These are phyloP conservation scores for Tolypocladium ovalisporum DNA, from an alignment of 2,329 filamentous ascomycete genomes.

Conservation along the genomic window DNA sequence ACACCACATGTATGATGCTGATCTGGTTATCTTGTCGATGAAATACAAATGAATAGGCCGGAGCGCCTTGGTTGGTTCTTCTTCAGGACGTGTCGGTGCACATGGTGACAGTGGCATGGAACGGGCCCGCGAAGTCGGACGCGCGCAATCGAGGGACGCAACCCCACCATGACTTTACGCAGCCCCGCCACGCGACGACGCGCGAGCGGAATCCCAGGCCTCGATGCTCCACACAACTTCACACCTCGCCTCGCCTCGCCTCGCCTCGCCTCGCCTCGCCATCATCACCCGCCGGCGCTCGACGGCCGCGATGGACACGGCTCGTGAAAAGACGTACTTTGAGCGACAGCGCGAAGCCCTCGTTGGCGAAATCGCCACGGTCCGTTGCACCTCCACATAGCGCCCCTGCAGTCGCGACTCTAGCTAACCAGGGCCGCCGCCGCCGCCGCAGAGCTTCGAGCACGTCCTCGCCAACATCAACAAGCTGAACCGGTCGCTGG, in stretches of 20 bases:
- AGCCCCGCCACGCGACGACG: not conserved
- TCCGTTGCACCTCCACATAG: constrained; percentile 21
- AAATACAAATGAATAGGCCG: not conserved
- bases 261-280: constrained; percentile 2
- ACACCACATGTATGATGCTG: not conserved
- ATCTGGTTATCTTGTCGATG: not conserved
- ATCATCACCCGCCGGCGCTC: constrained; percentile 22
- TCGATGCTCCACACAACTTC: not conserved
- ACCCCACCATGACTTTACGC: not conserved
- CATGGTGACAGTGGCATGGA: not conserved
- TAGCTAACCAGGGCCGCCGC: not conserved
- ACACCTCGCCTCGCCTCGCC: not conserved
- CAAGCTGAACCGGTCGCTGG: constrained; percentile 81
- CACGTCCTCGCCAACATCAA: constrained; percentile 94
- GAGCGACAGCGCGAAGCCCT: constrained; percentile 65
- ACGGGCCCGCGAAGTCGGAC: not conserved
- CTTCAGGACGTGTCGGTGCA: not conserved
- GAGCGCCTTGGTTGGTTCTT: not conserved
- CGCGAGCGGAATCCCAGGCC: not conserved
- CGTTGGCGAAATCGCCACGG: constrained; percentile 62
- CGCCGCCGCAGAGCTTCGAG: constrained; percentile 53
- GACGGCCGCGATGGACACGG: constrained; percentile 13
- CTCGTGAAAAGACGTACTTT: constrained; percentile 50
- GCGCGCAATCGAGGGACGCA: not conserved
- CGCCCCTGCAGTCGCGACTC: not conserved